phyloP scores from a whole-genome alignment of 148 eudicot genomes.

The Silene uniflora region DNA sequence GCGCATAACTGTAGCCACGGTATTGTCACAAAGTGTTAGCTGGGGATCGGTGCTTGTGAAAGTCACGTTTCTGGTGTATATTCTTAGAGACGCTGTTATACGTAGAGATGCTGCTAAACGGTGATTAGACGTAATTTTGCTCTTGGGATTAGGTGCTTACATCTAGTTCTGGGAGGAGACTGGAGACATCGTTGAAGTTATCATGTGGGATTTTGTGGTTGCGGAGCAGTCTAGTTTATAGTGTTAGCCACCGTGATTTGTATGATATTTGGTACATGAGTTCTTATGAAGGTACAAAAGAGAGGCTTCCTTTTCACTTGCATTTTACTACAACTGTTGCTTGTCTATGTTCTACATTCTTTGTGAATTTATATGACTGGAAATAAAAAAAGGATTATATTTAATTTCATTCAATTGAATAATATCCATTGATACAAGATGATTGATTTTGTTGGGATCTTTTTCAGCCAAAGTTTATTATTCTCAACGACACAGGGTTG shows the following conservation, averaged over 20 bases:
- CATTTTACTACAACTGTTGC: neutral
- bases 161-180: too few species aligned
- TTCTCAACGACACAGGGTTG: too few species aligned
- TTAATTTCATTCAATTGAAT: too few species aligned
- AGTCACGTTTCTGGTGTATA: conserved; percentile 18
- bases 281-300: conserved; percentile 6
- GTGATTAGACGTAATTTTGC: neutral
- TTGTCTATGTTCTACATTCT: neutral
- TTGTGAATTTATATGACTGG: neutral
- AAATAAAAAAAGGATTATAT: too few species aligned
- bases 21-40: neutral
- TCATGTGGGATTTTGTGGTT: neutral
- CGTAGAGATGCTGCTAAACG: neutral
- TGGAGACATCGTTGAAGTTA: too few species aligned
- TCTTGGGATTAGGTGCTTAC: too few species aligned
- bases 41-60: conserved; percentile 20
- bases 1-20: neutral
- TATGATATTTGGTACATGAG: conserved; percentile 7
- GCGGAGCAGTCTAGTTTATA: neutral
- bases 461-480: too few species aligned
- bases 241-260: conserved; percentile 10
- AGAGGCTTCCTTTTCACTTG: neutral
- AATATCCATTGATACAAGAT: too few species aligned
- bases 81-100: conserved; percentile 13
- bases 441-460: too few species aligned